phyloP scores from a whole-genome alignment of 2,329 filamentous ascomycete species.

The Plectosphaerella cucumerina region DNA sequence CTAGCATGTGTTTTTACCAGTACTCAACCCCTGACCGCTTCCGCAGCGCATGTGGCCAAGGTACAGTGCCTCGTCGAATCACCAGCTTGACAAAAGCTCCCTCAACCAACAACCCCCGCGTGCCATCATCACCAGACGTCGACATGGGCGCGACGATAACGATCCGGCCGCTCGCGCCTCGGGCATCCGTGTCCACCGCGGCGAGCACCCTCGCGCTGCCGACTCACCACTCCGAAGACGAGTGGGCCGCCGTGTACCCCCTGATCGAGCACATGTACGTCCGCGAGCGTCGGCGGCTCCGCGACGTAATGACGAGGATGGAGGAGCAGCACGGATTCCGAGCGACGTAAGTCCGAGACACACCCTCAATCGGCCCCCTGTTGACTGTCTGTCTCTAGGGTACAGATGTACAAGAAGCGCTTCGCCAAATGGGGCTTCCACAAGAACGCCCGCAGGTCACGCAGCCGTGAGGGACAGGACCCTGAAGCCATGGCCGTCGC shows the following conservation, averaged over 20 bases:
- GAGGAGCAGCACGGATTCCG: conserved; percentile 13
- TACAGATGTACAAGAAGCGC: conserved; percentile 20
- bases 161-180: background rate
- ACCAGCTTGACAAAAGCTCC: background rate
- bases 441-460: conserved; percentile 10
- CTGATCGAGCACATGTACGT: conserved; percentile 16
- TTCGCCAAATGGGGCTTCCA: conserved; percentile 17
- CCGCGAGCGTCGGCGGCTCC: conserved; percentile 14
- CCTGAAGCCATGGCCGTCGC: background rate
- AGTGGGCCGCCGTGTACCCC: conserved; percentile 15
- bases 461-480: background rate
- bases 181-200: background rate
- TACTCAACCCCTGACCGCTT: too few species aligned
- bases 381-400: conserved; percentile 1
- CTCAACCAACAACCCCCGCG: background rate
- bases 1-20: too few species aligned
- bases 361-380: background rate
- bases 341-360: conserved; percentile 13
- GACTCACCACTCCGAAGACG: conserved; percentile 10
- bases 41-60: background rate
- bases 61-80: background rate
- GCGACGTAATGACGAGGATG: conserved; percentile 14
- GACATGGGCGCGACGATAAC: background rate
- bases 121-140: background rate
- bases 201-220: background rate